Conservation (phyloP, 2,329 filamentous ascomycete species). For the Alternaria alternata region DNA sequence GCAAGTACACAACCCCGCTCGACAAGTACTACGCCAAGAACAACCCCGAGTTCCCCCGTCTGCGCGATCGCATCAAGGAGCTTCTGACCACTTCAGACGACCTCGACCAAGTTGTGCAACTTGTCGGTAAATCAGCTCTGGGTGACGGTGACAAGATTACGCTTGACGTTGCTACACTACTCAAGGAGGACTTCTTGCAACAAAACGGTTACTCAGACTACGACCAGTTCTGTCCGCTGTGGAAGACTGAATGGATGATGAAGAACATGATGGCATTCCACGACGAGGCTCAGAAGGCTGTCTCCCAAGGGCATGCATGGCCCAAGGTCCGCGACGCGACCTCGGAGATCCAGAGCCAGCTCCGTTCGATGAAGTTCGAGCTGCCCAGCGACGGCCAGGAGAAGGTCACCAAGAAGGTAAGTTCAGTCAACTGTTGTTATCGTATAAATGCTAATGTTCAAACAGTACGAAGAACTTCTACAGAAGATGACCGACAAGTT, state of each 20-base stretch:
- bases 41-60: conserved; percentile 89
- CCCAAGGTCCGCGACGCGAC: conserved; percentile 91
- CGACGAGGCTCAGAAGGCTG: conserved; percentile 95
- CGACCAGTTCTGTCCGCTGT: conserved; percentile 98
- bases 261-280: conserved; percentile 98
- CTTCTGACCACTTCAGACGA: conserved; percentile 95
- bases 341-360: conserved; percentile 80
- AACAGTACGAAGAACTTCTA: conserved; percentile 87
- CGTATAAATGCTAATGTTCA: conserved; percentile 49
- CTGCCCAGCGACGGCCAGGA: conserved; percentile 86
- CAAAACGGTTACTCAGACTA: conserved; percentile 99
- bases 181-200: conserved; percentile 99
- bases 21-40: conserved; percentile 96
- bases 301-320: conserved; percentile 91
- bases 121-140: conserved; percentile 95
- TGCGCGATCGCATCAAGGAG: conserved; percentile 92
- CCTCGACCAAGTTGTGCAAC: conserved; percentile 96
- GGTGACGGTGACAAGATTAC: conserved; percentile 99
- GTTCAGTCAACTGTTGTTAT: conserved; percentile 27
- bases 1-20: conserved; percentile 89
- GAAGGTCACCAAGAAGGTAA: conserved; percentile 81
- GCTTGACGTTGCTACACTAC: conserved; percentile 84
- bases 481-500: conserved; percentile 97
- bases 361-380: conserved; percentile 97
- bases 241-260: conserved; percentile 99